These are phyloP conservation scores for Crithidia fasciculata DNA, from an alignment of 208 protist genomes.

Conservation along the genomic window DNA sequence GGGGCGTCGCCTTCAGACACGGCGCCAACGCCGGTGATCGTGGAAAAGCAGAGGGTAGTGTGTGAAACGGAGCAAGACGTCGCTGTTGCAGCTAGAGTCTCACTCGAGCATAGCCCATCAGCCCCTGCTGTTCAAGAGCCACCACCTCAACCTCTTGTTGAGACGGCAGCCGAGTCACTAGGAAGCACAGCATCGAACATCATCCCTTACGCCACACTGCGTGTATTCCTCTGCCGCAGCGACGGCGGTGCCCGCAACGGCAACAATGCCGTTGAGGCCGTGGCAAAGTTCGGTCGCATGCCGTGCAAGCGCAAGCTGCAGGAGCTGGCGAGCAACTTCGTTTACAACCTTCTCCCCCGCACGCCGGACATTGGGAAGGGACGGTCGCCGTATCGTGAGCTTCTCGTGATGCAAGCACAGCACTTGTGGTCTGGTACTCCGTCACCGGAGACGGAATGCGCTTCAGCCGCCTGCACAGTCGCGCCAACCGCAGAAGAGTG, in stretches of 20 bases:
- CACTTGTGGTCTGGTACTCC: not conserved
- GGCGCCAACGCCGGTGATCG: not conserved
- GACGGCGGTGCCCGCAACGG: not conserved
- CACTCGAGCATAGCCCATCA: no score
- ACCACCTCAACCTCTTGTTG: no score
- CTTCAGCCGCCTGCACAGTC: not conserved
- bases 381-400: slow-evolving; percentile 1
- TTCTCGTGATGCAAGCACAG: not conserved
- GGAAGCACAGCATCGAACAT: not conserved
- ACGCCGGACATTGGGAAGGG: not conserved
- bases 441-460: not conserved
- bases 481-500: not conserved
- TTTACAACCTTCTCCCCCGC: slow-evolving; percentile 3
- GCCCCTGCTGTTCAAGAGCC: no score
- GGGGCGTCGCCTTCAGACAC: not conserved
- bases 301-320: slow-evolving; percentile 15
- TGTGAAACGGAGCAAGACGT: no score
- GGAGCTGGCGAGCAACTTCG: not conserved
- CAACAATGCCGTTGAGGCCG: slow-evolving; percentile 8
- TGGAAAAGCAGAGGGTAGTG: no score
- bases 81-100: no score
- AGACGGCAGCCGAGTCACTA: no score
- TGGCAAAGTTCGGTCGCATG: slow-evolving; percentile 7
- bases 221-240: slow-evolving; percentile 10
- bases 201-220: slow-evolving; percentile 4